phyloP scores from a whole-genome alignment of 352 stramenopile genomes.

The Globisporangium cylindrosporum region DNA sequence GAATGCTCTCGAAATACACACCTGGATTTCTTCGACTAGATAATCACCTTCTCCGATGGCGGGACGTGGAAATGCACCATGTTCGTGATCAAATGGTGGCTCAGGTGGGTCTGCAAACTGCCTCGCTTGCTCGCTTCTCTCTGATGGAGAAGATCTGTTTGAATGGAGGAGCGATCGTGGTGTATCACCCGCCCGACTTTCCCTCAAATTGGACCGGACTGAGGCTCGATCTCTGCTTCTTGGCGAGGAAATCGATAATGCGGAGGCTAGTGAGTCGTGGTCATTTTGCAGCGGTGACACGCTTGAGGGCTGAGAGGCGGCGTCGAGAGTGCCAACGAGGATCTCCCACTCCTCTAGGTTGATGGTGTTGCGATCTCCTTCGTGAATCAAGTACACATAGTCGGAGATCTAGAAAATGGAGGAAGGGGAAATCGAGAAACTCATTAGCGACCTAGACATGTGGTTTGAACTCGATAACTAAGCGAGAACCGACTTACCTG shows the following conservation, averaged over 20 bases:
- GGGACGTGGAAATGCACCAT: neutral
- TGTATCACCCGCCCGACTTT: constrained; percentile 2
- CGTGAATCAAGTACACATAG: constrained; percentile 74
- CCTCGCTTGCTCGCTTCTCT: neutral
- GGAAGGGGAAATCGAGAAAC: neutral
- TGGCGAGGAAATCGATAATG: neutral
- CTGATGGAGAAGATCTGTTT: constrained; percentile 1
- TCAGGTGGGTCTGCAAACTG: neutral
- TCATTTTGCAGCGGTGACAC: neutral
- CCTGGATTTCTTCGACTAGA: constrained; percentile 45
- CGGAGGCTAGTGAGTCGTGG: neutral
- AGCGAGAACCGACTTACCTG: constrained; percentile 29
- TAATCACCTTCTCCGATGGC: constrained; percentile 25
- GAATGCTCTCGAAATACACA: constrained; percentile 9
- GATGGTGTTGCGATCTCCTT: constrained; percentile 52
- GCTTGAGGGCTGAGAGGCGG: constrained; percentile 39
- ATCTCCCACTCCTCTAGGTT: constrained; percentile 66
- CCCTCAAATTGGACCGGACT: neutral
- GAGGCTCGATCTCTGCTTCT: constrained; percentile 1
- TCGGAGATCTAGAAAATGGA: constrained; percentile 46
- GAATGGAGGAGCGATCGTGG: constrained; percentile 4
- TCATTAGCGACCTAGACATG: neutral
- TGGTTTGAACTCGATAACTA: neutral
- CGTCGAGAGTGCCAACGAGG: constrained; percentile 59
- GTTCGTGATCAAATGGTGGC: neutral